Evolutionary conservation across 2,329 filamentous ascomycete genomes (phyloP).

Genomic region (Sclerotinia borealis): DNA sequence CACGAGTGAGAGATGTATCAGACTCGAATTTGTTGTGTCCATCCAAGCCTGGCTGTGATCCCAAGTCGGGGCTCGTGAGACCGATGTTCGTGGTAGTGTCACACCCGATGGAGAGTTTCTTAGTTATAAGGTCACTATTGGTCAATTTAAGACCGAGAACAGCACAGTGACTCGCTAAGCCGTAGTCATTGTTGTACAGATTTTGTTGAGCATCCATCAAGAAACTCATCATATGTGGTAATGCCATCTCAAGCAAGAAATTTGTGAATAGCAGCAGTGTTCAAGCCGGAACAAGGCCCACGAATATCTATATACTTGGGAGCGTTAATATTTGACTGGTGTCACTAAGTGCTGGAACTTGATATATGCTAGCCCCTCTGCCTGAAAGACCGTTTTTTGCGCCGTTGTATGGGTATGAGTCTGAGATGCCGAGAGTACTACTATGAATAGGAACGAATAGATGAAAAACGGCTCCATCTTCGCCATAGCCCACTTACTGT

Average conservation of each 20-base stretch:
- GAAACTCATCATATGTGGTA: constrained; percentile 25
- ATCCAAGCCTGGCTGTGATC: constrained; percentile 22
- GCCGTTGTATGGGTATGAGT: neutral
- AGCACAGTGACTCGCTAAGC: constrained; percentile 16
- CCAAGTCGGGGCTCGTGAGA: constrained; percentile 15
- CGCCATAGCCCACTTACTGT: neutral
- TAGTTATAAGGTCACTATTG: constrained; percentile 24
- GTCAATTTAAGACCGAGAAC: constrained; percentile 15
- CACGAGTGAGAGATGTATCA: constrained; percentile 45
- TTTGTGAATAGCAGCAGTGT: constrained; percentile 38
- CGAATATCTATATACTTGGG: constrained; percentile 10
- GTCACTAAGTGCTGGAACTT: constrained; percentile 37
- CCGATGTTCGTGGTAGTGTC: constrained; percentile 30
- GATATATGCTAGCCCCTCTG: constrained; percentile 37
- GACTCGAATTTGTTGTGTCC: constrained; percentile 47
- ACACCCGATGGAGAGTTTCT: constrained; percentile 26
- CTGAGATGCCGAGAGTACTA: neutral
- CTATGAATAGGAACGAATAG: neutral
- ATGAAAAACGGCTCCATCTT: neutral
- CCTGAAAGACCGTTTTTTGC: constrained; percentile 28
- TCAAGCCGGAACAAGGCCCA: constrained; percentile 35
- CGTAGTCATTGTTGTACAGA: constrained; percentile 24
- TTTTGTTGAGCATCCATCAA: constrained; percentile 29
- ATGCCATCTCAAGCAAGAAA: constrained; percentile 36
- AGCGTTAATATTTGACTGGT: constrained; percentile 23